Base-by-base conservation (phyloP, 306 rosid species). In the Malus domestica region DNA sequence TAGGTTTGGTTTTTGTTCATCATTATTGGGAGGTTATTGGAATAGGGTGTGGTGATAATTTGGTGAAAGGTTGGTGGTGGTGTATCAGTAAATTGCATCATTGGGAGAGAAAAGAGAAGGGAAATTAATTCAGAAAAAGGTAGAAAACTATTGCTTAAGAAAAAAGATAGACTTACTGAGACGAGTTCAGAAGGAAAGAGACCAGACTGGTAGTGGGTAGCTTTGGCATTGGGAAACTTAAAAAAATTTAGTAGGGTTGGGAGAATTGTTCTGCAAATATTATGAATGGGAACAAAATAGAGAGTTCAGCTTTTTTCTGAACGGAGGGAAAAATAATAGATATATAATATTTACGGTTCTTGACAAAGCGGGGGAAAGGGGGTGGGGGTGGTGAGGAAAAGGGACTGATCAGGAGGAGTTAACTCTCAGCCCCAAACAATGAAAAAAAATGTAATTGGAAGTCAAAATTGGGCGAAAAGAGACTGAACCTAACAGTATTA, bases 81-180 rank as follows among this genome's bases (percentile, higher is more conserved):
- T 14, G 64, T 68, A 33, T 87, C 79, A 20, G 89, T 90, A 77
- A 89, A 94, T 90, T 89, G 97, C 96, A 83, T 92, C 93, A 83
- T 89, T 67, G 80, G 54, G 20, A 51, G 20, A 15, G 55, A 51
- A 51, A 51, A 16, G 55, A 76, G 74, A 12, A 11, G 32, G 55
- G 15, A 16, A 27, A 1, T 2, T 10, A 10, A 18, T 16, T 38
- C 29, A 46, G 35, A n/a, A 61, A 57, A 57, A 38, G 18, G 12
- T 27, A 6, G 70, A 49, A 22, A 19, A 32, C 19, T 51, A 8
- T 51, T 51, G 55, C 55, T 51, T 19, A 58, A 27, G 57, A 30
- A 14, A 63, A 60, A 11, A 44, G 57, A 72, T 49, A 35, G 71
- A 68, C 49, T 59, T 73, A 71, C 62, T 60, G 60, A 72, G 61